Conservation (phyloP, 805 yeast species). For the Kodamaea fukazawae region DNA sequence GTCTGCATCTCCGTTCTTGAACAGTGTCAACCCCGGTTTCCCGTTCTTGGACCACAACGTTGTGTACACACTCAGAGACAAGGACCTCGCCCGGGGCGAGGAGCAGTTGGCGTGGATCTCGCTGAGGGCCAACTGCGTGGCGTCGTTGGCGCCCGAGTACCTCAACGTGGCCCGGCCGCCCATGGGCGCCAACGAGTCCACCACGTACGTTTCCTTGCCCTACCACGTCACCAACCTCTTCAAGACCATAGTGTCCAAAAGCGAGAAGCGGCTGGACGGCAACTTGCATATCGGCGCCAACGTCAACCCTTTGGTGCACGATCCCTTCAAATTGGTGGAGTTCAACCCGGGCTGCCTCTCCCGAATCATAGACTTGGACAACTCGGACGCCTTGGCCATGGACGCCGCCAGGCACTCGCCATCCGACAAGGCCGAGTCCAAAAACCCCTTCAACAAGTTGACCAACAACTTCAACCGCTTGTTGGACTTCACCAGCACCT, state of each 20-base stretch:
- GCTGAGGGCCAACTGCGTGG: constrained; percentile 7
- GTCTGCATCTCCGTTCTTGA: constrained; percentile 23
- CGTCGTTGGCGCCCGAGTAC: constrained; percentile 21
- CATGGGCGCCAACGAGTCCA: constrained; percentile 38
- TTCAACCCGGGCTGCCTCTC: constrained; percentile 53
- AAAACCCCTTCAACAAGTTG: constrained; percentile 22
- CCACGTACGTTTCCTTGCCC: constrained; percentile 53
- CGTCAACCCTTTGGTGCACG: constrained; percentile 51
- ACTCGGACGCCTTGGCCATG: background rate
- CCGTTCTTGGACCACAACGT: constrained; percentile 31
- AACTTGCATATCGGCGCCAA: constrained; percentile 52
- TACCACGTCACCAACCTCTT: constrained; percentile 46
- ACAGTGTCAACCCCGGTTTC: constrained; percentile 38
- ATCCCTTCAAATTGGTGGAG: constrained; percentile 51
- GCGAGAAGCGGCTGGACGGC: constrained; percentile 39
- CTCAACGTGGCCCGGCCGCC: constrained; percentile 40
- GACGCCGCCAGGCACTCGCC: background rate
- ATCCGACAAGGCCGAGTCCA: constrained; percentile 21
- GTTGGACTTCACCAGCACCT: constrained; percentile 14
- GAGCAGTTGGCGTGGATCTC: constrained; percentile 26
- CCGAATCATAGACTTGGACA: constrained; percentile 14
- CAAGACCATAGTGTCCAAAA: constrained; percentile 29
- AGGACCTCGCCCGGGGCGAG: constrained; percentile 9
- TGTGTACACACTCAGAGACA: constrained; percentile 25
- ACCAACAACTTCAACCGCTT: constrained; percentile 32